Conservation (phyloP, 306 rosid species). For the Canavalia ensiformis region DNA sequence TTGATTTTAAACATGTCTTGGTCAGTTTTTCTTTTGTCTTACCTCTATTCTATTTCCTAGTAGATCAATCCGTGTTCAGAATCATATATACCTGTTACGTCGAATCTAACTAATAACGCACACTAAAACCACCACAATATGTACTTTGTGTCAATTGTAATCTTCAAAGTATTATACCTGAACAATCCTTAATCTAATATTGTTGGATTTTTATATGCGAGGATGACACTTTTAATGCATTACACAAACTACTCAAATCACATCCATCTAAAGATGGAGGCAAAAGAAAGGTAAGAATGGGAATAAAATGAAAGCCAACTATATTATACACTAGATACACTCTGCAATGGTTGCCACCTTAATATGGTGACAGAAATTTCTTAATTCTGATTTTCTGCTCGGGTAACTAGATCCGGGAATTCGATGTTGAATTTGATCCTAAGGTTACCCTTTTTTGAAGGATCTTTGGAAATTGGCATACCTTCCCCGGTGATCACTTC, state of each 20-base stretch:
- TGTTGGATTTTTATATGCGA: conserved; percentile 3
- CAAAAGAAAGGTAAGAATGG: neutral
- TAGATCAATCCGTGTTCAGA: neutral
- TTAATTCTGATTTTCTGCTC: conserved; percentile 67
- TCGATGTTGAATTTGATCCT: conserved; percentile 76
- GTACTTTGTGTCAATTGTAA: neutral
- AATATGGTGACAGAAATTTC: conserved; percentile 55
- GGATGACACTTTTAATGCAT: conserved; percentile 19
- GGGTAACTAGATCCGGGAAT: conserved; percentile 59
- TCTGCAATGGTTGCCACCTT: conserved; percentile 13
- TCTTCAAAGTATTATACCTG: conserved; percentile 14
- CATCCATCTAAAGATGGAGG: conserved; percentile 37
- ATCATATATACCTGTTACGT: neutral
- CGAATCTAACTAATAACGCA: neutral
- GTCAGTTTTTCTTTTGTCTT: too few species aligned
- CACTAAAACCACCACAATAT: neutral
- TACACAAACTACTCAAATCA: conserved; percentile 42
- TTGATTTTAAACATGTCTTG: too few species aligned
- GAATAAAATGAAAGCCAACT: neutral
- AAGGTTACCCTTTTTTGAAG: conserved; percentile 78
- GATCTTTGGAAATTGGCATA: conserved; percentile 89
- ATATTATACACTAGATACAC: conserved; percentile 47
- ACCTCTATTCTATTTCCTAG: neutral
- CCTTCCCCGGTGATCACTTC: conserved; percentile 81
- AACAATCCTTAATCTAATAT: conserved; percentile 13